Conservation (phyloP, 1,284 basidiomycete genomes). For the Heterobasidion parviporum region DNA sequence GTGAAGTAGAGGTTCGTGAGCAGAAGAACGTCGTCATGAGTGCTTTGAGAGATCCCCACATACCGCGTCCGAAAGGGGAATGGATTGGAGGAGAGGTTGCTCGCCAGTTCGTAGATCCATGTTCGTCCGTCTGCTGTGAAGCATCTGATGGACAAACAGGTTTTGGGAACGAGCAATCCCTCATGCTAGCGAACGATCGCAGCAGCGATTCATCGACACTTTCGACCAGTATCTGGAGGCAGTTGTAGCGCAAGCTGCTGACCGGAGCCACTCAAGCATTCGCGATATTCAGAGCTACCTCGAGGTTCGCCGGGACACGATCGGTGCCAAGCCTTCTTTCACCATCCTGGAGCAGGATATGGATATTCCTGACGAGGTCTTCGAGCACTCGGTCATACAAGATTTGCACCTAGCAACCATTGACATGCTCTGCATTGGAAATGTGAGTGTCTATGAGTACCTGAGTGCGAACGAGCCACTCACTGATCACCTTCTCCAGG, state of each 20-base stretch:
- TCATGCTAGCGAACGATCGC: conserved; percentile 22
- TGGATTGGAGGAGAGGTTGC: conserved; percentile 11
- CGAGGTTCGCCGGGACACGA: conserved; percentile 27
- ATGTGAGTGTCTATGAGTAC: conserved; percentile 18
- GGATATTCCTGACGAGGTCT: conserved; percentile 29
- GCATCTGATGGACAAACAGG: conserved; percentile 13
- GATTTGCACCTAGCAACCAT: conserved; percentile 21
- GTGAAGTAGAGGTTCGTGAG: conserved; percentile 3
- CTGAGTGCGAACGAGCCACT: neutral
- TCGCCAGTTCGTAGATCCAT: conserved; percentile 11
- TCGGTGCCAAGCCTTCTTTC: conserved; percentile 31
- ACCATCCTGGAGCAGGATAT: conserved; percentile 25
- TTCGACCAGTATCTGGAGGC: conserved; percentile 28
- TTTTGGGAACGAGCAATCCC: conserved; percentile 27
- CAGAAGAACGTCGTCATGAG: conserved; percentile 19
- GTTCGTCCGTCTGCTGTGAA: conserved; percentile 6
- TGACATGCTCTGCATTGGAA: conserved; percentile 31
- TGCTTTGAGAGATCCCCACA: conserved; percentile 14
- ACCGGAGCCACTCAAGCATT: conserved; percentile 22
- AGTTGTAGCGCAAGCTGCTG: conserved; percentile 30
- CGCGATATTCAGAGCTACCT: conserved; percentile 30
- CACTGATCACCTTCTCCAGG: conserved; percentile 16
- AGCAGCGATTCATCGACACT: conserved; percentile 27
- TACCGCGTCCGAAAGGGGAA: conserved; percentile 14
- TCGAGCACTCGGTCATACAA: conserved; percentile 27